Percentiles rank a stretch among this genome's conserved stretches.
Conservation (phyloP, 176 grass and related monocot genomes). For the Alloteropsis semialata region DNA sequence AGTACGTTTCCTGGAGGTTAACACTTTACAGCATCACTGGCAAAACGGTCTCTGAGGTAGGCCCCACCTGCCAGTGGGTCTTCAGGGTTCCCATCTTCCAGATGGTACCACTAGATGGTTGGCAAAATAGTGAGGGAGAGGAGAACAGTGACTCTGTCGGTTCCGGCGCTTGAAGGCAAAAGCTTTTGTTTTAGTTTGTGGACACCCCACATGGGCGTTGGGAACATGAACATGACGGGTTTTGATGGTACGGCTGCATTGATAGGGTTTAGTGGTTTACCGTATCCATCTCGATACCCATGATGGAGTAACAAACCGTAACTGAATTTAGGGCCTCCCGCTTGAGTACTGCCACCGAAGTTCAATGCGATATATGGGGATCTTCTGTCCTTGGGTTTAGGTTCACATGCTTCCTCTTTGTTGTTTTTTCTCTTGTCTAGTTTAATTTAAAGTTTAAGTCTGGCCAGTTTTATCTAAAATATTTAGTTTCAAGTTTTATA, state of each 20-base stretch:
- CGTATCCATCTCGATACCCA: slow-evolving; percentile 20
- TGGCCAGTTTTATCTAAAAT: no score
- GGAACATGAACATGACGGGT: background rate
- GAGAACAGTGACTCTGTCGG: slow-evolving; percentile 18
- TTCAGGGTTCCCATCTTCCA: background rate
- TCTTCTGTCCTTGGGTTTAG: background rate
- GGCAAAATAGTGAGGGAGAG: background rate
- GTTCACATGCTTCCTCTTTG: background rate
- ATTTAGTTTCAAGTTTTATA: no score
- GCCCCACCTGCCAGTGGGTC: background rate
- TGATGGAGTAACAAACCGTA: background rate
- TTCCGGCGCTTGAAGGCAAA: background rate
- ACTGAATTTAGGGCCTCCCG: background rate
- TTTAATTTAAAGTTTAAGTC: no score
- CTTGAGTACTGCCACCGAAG: background rate
- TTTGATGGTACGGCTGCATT: background rate
- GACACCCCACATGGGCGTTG: slow-evolving; percentile 21
- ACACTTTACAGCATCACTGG: background rate
- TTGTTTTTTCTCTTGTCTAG: background rate
- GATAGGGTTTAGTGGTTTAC: slow-evolving; percentile 21
- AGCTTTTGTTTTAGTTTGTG: background rate
- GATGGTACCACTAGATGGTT: background rate
- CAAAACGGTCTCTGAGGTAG: background rate
- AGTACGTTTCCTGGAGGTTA: background rate
- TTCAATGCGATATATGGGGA: background rate